These are phyloP conservation scores for Rhynchospora breviuscula DNA, from an alignment of 176 grass and related monocot genomes.

Conservation along the genomic window DNA sequence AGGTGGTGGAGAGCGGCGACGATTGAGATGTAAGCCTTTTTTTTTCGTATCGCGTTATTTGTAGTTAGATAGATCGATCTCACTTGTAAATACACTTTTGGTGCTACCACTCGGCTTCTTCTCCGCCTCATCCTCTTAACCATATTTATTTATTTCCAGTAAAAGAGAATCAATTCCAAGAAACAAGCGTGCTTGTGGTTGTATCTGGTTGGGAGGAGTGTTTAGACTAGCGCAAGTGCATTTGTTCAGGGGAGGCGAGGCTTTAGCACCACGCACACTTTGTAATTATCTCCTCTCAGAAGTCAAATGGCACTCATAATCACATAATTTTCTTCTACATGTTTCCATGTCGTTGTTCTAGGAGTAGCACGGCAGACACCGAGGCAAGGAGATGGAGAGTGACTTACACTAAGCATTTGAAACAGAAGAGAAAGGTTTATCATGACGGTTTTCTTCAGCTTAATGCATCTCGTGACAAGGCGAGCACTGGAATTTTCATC, in stretches of 20 bases:
- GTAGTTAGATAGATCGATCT: neutral
- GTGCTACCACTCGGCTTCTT: neutral
- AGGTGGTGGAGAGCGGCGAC: too few relatives aligned
- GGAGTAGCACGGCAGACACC: constrained; percentile 12
- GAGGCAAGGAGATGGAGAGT: constrained; percentile 38
- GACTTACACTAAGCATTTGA: constrained; percentile 79
- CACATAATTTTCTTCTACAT: neutral
- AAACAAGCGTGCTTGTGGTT: too few relatives aligned
- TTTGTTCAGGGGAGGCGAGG: neutral
- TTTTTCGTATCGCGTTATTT: neutral
- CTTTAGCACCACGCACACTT: neutral
- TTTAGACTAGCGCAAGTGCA: neutral
- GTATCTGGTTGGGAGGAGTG: too few relatives aligned
- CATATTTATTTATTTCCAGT: too few relatives aligned
- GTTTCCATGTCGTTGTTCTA: neutral
- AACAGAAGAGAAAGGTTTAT: constrained; percentile 85
- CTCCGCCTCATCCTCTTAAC: too few relatives aligned
- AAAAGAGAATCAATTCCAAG: too few relatives aligned
- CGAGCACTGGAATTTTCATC: neutral
- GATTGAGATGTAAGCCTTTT: neutral
- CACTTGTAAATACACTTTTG: neutral
- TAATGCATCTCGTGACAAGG: constrained; percentile 41
- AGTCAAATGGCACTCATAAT: neutral
- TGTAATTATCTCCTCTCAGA: neutral
- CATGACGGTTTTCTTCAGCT: constrained; percentile 56